A percentile compares a stretch with the other conserved stretches of the same genome.
These are phyloP conservation scores for Glarea lozoyensis DNA, from an alignment of 495 filamentous ascomycete species.

Conservation along the genomic window DNA sequence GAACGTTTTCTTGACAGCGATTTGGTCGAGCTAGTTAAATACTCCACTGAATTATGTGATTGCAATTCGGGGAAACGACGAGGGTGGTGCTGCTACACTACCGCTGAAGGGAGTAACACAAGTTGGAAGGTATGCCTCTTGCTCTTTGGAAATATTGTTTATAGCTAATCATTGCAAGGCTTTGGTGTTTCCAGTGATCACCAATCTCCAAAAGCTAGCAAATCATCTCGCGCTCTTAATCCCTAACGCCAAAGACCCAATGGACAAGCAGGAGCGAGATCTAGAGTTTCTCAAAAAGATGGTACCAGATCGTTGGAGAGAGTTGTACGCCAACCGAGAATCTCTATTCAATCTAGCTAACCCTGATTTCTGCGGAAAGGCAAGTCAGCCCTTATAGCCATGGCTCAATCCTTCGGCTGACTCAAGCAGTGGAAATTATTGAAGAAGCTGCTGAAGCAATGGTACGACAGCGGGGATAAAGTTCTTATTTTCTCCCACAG, in stretches of 20 bases:
- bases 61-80: slow-evolving; percentile 62
- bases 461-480: slow-evolving; percentile 86
- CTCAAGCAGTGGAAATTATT: slow-evolving; percentile 78
- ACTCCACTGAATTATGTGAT: slow-evolving; percentile 55
- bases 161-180: slow-evolving; percentile 17
- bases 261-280: slow-evolving; percentile 76
- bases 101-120: slow-evolving; percentile 42
- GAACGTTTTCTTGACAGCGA: slow-evolving; percentile 69
- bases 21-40: slow-evolving; percentile 58
- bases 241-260: slow-evolving; percentile 54
- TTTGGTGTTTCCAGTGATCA: slow-evolving; percentile 79
- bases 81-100: slow-evolving; percentile 73
- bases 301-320: slow-evolving; percentile 66
- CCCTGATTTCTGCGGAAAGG: slow-evolving; percentile 87
- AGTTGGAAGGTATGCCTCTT: slow-evolving; percentile 49
- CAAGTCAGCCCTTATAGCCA: neutral
- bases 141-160: neutral
- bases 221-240: slow-evolving; percentile 91
- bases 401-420: neutral
- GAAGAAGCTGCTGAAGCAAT: slow-evolving; percentile 77
- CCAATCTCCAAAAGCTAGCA: slow-evolving; percentile 72
- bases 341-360: slow-evolving; percentile 77
- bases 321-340: slow-evolving; percentile 66
- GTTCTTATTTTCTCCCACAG: slow-evolving; percentile 89
- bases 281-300: slow-evolving; percentile 67